Base-by-base conservation (phyloP, 2,329 filamentous ascomycete species). In the Helotiales sp. region DNA sequence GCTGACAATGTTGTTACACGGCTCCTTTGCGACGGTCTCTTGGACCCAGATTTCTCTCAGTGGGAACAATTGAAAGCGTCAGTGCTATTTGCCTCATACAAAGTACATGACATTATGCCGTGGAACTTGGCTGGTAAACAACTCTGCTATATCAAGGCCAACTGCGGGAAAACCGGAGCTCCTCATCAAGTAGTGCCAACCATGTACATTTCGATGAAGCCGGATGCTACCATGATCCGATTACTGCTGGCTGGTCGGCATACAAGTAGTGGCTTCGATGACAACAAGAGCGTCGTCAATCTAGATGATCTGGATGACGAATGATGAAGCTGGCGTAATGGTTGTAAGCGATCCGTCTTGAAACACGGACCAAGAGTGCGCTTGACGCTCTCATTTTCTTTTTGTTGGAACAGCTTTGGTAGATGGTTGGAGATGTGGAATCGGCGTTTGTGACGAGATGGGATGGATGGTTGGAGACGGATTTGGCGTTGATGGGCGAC, bases 41-140 rank as follows among this genome's bases (percentile, higher is more conserved):
- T 31, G 0, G 31, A 64, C 36, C 38, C 55, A 2, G 64, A 67
- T 8, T 50, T 63, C 10, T 63, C 71, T 19, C 22, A 61, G 0
- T 82, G 80, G 80, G 72, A 76, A 1, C 58, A 73, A 0, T 63
- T 82, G 5, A 76, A 74, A 46, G 79, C 79, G 1, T 80, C 77
- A 0, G 67, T 73, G 4, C 58, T 69, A 4, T 71, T 66, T 44
- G 60, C 55, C 2, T 55, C 27, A 3, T 68, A 63, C 47, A 29
- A 27, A 25, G 7, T 52, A 50, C 7, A 25, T 58, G n/a, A n/a
- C n/a, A n/a, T n/a, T n/a, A n/a, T n/a, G 2, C 72, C 70, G 71
- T 72, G 70, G 70, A 60, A 56, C 48, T 65, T 72, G 63, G 66
- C 65, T 7, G 70, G 69, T 4, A 64, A 54, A 13, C 67, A 72